These are phyloP conservation scores for Sporothrix variecibatus DNA, from an alignment of 2,329 filamentous ascomycete genomes.

Conservation along the genomic window DNA sequence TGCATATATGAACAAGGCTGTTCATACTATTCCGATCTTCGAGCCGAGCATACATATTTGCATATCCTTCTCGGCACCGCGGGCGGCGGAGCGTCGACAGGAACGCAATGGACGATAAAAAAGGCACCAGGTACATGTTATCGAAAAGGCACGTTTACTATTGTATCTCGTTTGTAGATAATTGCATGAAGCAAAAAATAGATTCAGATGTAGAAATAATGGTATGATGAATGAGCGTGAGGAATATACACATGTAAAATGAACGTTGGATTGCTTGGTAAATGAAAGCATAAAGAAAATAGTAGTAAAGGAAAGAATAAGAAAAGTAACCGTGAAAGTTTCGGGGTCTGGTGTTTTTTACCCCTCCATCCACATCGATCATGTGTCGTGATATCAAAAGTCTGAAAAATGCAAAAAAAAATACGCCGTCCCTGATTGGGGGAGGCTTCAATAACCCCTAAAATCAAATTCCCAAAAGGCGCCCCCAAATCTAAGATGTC, in stretches of 20 bases:
- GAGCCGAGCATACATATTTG: background rate
- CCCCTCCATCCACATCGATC: conserved; percentile 11
- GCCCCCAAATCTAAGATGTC: conserved; percentile 19
- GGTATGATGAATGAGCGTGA: conserved; percentile 14
- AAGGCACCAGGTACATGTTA: background rate
- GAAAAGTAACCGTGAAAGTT: conserved; percentile 16
- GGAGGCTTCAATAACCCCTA: background rate
- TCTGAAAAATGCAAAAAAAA: conserved; percentile 1
- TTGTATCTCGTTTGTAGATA: background rate
- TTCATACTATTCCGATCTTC: background rate
- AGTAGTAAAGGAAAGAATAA: conserved; percentile 42
- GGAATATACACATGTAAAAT: conserved; percentile 16
- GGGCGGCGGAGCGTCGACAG: background rate
- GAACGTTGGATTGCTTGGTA: background rate
- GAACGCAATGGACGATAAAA: background rate
- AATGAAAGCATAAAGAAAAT: conserved; percentile 3
- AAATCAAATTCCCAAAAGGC: background rate
- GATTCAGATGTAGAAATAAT: background rate
- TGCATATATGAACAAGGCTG: conserved; percentile 6
- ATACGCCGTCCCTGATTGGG: background rate
- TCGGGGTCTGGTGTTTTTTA: background rate
- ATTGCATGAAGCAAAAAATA: background rate
- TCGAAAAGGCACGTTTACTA: background rate
- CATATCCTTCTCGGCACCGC: background rate
- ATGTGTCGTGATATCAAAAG: conserved; percentile 22